Base-by-base conservation (phyloP, 1,139 yeast genomes). In the Groenewaldozyma auringiensis region DNA sequence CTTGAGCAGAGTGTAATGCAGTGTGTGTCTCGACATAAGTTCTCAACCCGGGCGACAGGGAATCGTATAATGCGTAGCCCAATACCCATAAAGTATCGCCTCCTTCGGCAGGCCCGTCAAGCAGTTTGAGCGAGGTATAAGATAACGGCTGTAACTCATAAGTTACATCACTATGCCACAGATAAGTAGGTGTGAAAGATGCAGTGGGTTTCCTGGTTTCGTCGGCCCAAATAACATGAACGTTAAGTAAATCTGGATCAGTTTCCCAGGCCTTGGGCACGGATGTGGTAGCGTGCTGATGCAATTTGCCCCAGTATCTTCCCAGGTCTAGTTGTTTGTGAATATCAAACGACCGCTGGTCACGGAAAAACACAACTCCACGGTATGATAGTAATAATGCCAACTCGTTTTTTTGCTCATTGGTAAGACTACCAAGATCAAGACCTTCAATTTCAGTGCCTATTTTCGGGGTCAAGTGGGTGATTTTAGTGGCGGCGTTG, bases 21-120 rank as follows among this genome's bases (percentile, higher is more conserved):
- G 76, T 72, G 51, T 79, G 70, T 3, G 78, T 76, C 46, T 74
- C 75, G 48, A 81, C 63, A 57, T 77, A 70, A 50, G 74, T 65
- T 58, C 77, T 74, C 61, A 82, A 71, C 4, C 68, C 69, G 14
- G 84, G 83, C 1, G 87, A 81, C 48, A 83, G 69, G 56, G 83
- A 69, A 51, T 81, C 78, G 62, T 80, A 82, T n/a, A 84, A 79
- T 50, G 79, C 86, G 47, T 75, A 72, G 27, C 79, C 71, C 52
- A 78, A 81, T 6, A 78, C 70, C 66, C 83, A 83, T 45, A 78
- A 64, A n/a, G 92, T 83, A 61, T 83, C 89, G 47, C 88, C 88
- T 46, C 89, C 89, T 14, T 75, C 61, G 43, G 72, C 74, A 34
- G 88, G 83, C 35, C 79, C 83, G 54, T 72, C 80, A 42, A 76